Evolutionary conservation across 192 early-diverging fungal genomes (phyloP).

Genomic region (Thoreauomyces humboldtii): DNA sequence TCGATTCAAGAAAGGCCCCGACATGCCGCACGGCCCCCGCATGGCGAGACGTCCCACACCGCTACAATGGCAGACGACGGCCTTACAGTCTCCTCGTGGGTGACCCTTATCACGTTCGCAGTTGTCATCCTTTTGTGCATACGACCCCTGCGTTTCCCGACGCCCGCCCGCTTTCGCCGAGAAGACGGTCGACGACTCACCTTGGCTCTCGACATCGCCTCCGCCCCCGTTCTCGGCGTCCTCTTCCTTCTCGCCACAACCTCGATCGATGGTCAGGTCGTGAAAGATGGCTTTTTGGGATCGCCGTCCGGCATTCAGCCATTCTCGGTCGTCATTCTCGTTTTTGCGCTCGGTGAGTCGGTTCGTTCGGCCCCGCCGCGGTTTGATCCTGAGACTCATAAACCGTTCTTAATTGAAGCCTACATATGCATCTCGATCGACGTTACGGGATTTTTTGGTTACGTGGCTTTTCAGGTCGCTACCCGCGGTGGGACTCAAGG

Average conservation of each 20-base stretch:
- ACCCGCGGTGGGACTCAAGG: conserved; percentile 52
- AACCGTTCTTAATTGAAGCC: conserved; percentile 39
- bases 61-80: neutral
- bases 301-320: conserved; percentile 59
- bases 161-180: conserved; percentile 27
- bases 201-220: conserved; percentile 62
- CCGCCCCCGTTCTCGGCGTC: conserved; percentile 68
- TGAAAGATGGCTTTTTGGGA: conserved; percentile 63
- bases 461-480: conserved; percentile 24
- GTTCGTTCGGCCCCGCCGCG: neutral
- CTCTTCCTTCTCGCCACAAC: conserved; percentile 63
- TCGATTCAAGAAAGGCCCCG: neutral
- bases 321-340: conserved; percentile 77
- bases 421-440: conserved; percentile 85
- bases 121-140: conserved; percentile 61
- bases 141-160: conserved; percentile 44
- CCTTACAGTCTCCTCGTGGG: conserved; percentile 47
- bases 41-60: neutral
- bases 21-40: neutral
- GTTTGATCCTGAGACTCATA: neutral
- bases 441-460: conserved; percentile 64
- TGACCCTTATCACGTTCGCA: conserved; percentile 60
- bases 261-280: conserved; percentile 47
- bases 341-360: conserved; percentile 66
- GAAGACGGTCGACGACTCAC: neutral